phyloP scores from a whole-genome alignment of 2,329 filamentous ascomycete species.

The Hypoxylon sp. region DNA sequence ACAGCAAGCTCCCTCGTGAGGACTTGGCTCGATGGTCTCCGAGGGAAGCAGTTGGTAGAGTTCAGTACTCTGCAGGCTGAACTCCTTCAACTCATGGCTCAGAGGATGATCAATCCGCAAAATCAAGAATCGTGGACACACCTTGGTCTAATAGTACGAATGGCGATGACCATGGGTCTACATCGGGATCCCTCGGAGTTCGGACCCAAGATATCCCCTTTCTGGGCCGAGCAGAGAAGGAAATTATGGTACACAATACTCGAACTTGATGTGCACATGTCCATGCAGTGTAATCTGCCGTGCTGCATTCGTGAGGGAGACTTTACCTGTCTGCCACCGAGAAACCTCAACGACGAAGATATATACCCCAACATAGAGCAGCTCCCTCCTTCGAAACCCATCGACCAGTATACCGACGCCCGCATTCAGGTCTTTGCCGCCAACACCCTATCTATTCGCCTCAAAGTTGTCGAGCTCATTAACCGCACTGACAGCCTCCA shows the following conservation, averaged over 20 bases:
- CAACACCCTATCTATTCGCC: slow-evolving; percentile 61
- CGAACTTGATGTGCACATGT: slow-evolving; percentile 68
- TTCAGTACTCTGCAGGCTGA: slow-evolving; percentile 66
- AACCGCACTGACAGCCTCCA: slow-evolving; percentile 64
- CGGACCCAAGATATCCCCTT: slow-evolving; percentile 60
- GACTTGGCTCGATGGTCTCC: slow-evolving; percentile 64
- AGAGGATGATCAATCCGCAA: slow-evolving; percentile 61
- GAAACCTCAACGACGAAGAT: slow-evolving; percentile 65
- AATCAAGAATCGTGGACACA: slow-evolving; percentile 66
- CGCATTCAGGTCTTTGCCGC: slow-evolving; percentile 67
- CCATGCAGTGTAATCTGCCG: slow-evolving; percentile 64
- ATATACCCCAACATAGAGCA: slow-evolving; percentile 61
- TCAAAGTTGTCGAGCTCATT: slow-evolving; percentile 63
- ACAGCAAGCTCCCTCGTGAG: slow-evolving; percentile 67
- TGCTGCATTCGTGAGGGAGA: slow-evolving; percentile 64
- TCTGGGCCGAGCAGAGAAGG: slow-evolving; percentile 65
- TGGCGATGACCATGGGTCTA: slow-evolving; percentile 70
- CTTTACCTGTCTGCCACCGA: slow-evolving; percentile 64
- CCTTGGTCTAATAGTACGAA: slow-evolving; percentile 66
- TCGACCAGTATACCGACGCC: slow-evolving; percentile 64
- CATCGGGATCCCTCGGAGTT: slow-evolving; percentile 69
- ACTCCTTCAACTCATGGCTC: slow-evolving; percentile 64
- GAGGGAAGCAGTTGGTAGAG: slow-evolving; percentile 65
- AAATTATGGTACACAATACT: slow-evolving; percentile 68
- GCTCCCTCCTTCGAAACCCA: slow-evolving; percentile 61